Conservation (phyloP, 345 rosid species). For the Garcia nutans region DNA sequence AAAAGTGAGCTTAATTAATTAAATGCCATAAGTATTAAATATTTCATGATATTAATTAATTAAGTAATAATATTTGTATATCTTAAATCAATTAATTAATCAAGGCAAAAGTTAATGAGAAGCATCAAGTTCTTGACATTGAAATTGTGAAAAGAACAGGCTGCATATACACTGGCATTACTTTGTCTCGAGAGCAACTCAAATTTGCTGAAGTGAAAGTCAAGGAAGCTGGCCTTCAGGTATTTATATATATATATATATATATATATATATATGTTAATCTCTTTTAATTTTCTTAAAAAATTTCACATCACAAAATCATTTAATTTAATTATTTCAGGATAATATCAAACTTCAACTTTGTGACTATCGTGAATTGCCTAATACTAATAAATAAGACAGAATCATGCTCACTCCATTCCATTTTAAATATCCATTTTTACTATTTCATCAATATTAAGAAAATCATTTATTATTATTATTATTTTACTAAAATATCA, state of each 20-base stretch:
- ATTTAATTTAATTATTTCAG: constrained; percentile 23
- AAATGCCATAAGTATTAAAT: too few species aligned
- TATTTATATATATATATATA: background rate
- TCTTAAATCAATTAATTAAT: background rate
- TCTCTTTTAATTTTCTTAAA: too few species aligned
- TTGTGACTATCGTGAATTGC: constrained; percentile 73
- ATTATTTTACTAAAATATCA: too few species aligned
- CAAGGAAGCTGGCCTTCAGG: constrained; percentile 84
- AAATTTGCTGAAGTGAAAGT: constrained; percentile 64
- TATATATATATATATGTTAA: too few species aligned
- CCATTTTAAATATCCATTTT: too few species aligned
- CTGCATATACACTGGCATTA: constrained; percentile 76
- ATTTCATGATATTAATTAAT: too few species aligned
- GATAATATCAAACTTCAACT: constrained; percentile 59
- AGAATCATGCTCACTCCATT: too few species aligned
- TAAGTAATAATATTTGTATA: too few species aligned
- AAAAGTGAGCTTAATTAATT: constrained; percentile 37
- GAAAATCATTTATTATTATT: too few species aligned
- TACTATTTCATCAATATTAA: too few species aligned
- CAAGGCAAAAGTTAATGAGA: constrained; percentile 56
- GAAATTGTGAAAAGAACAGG: constrained; percentile 82
- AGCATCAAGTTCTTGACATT: constrained; percentile 71
- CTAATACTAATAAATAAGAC: constrained; percentile 52
- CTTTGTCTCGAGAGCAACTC: constrained; percentile 71
- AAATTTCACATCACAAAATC: too few species aligned